Evolutionary conservation across 1,284 basidiomycete genomes (phyloP).

Genomic region (Cutaneotrichosporon sp.): DNA sequence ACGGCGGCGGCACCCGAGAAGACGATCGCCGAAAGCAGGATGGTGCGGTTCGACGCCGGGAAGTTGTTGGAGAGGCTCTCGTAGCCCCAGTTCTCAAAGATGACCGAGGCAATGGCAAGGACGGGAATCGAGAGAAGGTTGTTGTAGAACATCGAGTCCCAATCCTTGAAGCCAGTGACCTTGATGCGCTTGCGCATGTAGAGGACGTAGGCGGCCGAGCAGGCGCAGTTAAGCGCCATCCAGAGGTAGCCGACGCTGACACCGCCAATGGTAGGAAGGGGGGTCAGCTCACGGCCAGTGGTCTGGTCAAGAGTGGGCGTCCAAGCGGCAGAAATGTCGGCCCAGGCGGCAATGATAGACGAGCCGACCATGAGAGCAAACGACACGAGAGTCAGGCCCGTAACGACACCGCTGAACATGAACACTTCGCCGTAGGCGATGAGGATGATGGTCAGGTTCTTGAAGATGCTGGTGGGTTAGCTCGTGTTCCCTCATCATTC

Average conservation of each 20-base stretch:
- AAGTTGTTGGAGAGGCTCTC: slow-evolving; percentile 82
- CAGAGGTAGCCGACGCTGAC: slow-evolving; percentile 86
- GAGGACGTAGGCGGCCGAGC: slow-evolving; percentile 89
- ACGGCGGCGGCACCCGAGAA: slow-evolving; percentile 97
- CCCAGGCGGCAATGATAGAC: slow-evolving; percentile 92
- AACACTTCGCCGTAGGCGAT: slow-evolving; percentile 98
- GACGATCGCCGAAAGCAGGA: slow-evolving; percentile 82
- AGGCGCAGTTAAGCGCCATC: slow-evolving; percentile 92
- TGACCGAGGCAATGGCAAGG: slow-evolving; percentile 74
- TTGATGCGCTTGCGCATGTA: slow-evolving; percentile 98
- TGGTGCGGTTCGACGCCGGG: slow-evolving; percentile 74
- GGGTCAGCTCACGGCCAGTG: slow-evolving; percentile 42
- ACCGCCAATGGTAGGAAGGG: slow-evolving; percentile 44
- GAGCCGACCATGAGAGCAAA: slow-evolving; percentile 96
- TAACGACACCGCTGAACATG: slow-evolving; percentile 92
- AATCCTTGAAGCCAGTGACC: slow-evolving; percentile 95
- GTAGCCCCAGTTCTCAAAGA: slow-evolving; percentile 86
- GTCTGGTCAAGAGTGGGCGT: slow-evolving; percentile 43
- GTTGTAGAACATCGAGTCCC: slow-evolving; percentile 99
- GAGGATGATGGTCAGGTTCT: slow-evolving; percentile 97
- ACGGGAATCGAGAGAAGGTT: slow-evolving; percentile 94
- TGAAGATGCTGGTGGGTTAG: slow-evolving; percentile 70
- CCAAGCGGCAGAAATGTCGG: slow-evolving; percentile 66
- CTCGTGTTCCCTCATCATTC: not conserved
- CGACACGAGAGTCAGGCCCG: slow-evolving; percentile 79